A percentile compares a stretch with the other conserved stretches of the same genome.
Evolutionary conservation across 441 rosid genomes (phyloP).

Genomic region (Populus hybrid): DNA sequence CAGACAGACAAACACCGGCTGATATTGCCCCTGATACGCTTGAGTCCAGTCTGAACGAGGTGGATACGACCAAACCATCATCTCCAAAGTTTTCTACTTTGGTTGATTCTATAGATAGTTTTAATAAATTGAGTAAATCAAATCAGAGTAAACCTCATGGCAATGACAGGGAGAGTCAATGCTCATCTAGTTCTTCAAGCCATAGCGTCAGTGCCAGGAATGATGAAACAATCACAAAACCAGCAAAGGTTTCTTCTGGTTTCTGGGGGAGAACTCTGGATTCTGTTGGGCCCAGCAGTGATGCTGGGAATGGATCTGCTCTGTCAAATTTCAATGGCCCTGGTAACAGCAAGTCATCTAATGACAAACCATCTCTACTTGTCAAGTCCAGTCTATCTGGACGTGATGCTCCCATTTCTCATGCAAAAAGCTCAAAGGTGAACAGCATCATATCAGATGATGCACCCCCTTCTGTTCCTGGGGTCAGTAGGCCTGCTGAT

Average conservation of each 20-base stretch:
- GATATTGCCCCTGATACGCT: constrained; percentile 32
- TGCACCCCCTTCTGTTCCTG: constrained; percentile 18
- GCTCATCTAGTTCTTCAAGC: constrained; percentile 29
- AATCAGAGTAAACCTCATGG: constrained; percentile 27
- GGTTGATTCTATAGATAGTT: constrained; percentile 53
- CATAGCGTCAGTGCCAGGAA: constrained; percentile 16
- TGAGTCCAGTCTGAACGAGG: constrained; percentile 32
- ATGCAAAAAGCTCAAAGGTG: constrained; percentile 15
- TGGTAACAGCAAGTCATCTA: constrained; percentile 21
- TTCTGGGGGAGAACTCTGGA: constrained; percentile 61
- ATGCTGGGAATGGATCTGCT: constrained; percentile 25
- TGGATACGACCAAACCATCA: constrained; percentile 37
- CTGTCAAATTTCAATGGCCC: constrained; percentile 25
- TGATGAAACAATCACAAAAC: constrained; percentile 29
- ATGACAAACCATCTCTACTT: constrained; percentile 37
- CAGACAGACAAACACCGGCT: constrained; percentile 38
- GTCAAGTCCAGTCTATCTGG: constrained; percentile 45
- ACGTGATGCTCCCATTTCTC: constrained; percentile 18
- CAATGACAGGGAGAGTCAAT: constrained; percentile 29
- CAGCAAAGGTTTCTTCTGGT: constrained; percentile 39
- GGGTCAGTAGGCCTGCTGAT: constrained; percentile 18
- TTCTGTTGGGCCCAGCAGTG: constrained; percentile 29
- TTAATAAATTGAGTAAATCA: constrained; percentile 26
- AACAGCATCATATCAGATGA: constrained; percentile 17
- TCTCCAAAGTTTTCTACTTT: constrained; percentile 81